These are phyloP conservation scores for Naganishia albida DNA, from an alignment of 1,284 basidiomycete genomes.

Conservation along the genomic window DNA sequence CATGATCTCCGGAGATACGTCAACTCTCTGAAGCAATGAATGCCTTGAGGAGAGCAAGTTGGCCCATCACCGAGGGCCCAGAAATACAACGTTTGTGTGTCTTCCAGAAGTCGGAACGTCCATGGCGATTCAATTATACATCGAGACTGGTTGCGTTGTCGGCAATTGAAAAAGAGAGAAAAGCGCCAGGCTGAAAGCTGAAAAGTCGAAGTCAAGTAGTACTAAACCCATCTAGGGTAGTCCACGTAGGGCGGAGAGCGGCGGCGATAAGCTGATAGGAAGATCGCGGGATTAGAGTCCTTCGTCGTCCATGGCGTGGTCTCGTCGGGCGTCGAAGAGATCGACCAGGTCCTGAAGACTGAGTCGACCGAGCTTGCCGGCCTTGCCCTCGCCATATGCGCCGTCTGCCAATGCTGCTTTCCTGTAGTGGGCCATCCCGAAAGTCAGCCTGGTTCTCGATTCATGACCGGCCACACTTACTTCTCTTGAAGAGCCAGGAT, in stretches of 20 bases:
- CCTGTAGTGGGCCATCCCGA: no score
- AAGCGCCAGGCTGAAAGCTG: no score
- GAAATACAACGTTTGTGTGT: no score
- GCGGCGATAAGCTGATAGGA: not conserved
- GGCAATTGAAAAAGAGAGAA: no score
- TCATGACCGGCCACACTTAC: not conserved
- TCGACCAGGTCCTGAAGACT: conserved; percentile 21
- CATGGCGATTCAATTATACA: no score
- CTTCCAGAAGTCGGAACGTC: no score
- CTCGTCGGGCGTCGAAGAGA: conserved; percentile 27
- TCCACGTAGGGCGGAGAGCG: not conserved
- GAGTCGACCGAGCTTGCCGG: conserved; percentile 38
- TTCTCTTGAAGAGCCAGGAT: conserved; percentile 46
- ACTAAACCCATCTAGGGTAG: not conserved
- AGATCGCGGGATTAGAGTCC: not conserved
- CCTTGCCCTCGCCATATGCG: conserved; percentile 53
- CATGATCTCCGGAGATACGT: no score
- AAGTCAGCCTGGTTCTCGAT: no score
- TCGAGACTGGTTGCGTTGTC: no score
- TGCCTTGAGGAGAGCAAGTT: no score
- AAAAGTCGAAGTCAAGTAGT: not conserved
- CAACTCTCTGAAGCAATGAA: no score
- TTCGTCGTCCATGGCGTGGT: not conserved
- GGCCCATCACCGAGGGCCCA: no score
- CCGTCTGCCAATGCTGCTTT: conserved; percentile 53